Evolutionary conservation across 176 grass and related monocot genomes (phyloP).

Genomic region (Oryza coarctata): DNA sequence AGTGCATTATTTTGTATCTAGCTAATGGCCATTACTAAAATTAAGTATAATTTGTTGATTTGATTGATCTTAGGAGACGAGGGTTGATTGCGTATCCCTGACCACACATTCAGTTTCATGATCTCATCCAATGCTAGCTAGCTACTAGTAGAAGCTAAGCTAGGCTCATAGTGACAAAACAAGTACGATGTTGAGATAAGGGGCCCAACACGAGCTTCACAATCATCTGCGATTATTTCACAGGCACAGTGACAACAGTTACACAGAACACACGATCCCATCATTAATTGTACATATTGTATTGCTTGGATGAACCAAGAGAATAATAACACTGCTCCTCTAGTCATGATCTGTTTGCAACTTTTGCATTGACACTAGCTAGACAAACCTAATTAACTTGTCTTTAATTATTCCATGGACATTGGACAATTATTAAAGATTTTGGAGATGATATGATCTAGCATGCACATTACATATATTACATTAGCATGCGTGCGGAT

Average conservation of each 20-base stretch:
- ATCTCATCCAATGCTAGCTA: not conserved
- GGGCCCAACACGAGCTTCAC: not conserved
- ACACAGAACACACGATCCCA: not conserved
- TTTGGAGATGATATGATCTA: too few species aligned
- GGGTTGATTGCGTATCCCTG: not conserved
- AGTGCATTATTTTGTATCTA: not conserved
- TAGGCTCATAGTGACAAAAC: not conserved
- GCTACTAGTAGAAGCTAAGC: not conserved
- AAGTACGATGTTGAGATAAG: not conserved
- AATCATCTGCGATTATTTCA: not conserved
- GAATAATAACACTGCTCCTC: not conserved
- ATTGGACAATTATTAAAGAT: not conserved
- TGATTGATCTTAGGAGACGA: not conserved
- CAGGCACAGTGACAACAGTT: not conserved
- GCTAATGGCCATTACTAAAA: too few species aligned
- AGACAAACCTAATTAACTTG: not conserved
- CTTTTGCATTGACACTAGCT: too few species aligned
- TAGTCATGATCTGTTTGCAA: too few species aligned
- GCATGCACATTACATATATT: too few species aligned
- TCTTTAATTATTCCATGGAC: not conserved
- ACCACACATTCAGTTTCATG: not conserved
- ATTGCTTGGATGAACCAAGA: not conserved
- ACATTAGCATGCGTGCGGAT: not conserved
- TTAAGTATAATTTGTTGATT: not conserved
- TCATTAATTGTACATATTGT: not conserved